These are phyloP conservation scores for Candida qinlingensis DNA, from an alignment of 805 yeast species.

Conservation along the genomic window DNA sequence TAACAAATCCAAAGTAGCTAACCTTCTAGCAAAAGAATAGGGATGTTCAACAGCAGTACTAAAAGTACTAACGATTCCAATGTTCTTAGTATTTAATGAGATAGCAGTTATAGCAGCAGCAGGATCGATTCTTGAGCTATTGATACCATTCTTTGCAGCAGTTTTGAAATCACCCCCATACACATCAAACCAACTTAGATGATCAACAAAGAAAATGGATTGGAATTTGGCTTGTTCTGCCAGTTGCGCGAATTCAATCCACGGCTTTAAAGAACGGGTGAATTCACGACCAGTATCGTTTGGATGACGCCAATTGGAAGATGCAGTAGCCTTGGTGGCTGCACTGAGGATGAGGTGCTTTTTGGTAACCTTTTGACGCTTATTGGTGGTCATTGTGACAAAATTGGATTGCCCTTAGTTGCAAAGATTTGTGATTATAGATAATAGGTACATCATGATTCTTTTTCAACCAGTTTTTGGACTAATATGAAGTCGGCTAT, in stretches of 20 bases:
- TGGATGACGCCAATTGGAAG: conserved; percentile 29
- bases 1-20: conserved; percentile 37
- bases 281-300: conserved; percentile 6
- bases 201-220: conserved; percentile 35
- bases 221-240: conserved; percentile 35
- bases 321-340: conserved; percentile 28
- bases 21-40: conserved; percentile 13
- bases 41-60: conserved; percentile 23
- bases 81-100: conserved; percentile 35
- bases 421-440: no score
- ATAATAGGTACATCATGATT: no score
- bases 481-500: no score
- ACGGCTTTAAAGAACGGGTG: conserved; percentile 24
- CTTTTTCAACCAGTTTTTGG: no score
- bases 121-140: conserved; percentile 31
- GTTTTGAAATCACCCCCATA: conserved; percentile 32
- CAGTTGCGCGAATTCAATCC: conserved; percentile 32
- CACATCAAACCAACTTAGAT: conserved; percentile 34
- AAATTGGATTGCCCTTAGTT: no score
- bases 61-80: conserved; percentile 37
- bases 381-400: neutral
- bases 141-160: conserved; percentile 26
- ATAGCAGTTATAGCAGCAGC: conserved; percentile 29
- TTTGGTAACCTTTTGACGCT: neutral
- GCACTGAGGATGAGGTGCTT: conserved; percentile 32